Evolutionary conservation across 1,139 yeast species (phyloP).

Genomic region (Yarrowia galli): DNA sequence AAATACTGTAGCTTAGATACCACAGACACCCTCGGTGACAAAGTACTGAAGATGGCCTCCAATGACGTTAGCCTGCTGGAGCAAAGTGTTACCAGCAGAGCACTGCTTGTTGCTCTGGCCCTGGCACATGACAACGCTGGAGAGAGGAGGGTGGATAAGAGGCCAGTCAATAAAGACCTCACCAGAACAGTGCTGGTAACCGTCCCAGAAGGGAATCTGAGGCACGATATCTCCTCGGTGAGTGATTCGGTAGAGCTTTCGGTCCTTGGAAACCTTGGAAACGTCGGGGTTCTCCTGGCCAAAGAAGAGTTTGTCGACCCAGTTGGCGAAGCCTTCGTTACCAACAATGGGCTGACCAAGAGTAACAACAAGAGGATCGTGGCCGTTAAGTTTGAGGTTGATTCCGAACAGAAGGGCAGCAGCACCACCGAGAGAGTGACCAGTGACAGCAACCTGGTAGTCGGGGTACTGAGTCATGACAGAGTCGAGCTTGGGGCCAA

Average conservation of each 20-base stretch:
- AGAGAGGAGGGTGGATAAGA: conserved; percentile 18
- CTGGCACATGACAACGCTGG: conserved; percentile 8
- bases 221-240: conserved; percentile 40
- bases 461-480: conserved; percentile 54
- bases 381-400: conserved; percentile 62
- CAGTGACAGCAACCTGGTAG: conserved; percentile 62
- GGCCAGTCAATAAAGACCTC: conserved; percentile 41
- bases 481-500: conserved; percentile 48
- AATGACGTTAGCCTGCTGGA: conserved; percentile 5
- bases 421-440: conserved; percentile 81
- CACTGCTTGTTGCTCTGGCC: conserved; percentile 28
- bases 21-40: conserved; percentile 28
- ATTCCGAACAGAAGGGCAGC: conserved; percentile 66
- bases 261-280: conserved; percentile 17
- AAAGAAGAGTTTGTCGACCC: conserved; percentile 59
- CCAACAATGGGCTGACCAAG: conserved; percentile 72
- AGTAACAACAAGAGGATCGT: conserved; percentile 61
- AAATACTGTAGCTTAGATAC: conserved; percentile 15
- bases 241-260: conserved; percentile 42
- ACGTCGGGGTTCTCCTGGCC: conserved; percentile 34
- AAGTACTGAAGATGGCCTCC: conserved; percentile 26
- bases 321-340: conserved; percentile 58
- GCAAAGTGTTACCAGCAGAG: conserved; percentile 5
- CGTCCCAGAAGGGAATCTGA: conserved; percentile 40
- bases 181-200: conserved; percentile 41